Base-by-base conservation (phyloP, 345 rosid species). In the Erysimum cheiranthoides region DNA sequence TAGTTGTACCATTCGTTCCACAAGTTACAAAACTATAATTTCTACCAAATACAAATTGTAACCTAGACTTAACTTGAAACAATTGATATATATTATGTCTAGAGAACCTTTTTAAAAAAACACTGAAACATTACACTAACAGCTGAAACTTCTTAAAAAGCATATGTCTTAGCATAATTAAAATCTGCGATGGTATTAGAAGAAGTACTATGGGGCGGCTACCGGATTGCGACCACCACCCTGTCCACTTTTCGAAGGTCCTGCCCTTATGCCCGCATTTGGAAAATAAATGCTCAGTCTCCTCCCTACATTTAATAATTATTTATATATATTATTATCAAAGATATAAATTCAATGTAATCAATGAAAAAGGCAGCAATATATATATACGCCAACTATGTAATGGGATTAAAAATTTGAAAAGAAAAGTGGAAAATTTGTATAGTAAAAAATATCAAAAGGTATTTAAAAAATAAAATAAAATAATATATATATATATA, bases 301-400 rank as follows among this genome's bases (percentile, higher is more conserved):
- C 40, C 73, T 54, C 25, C 50, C 72, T 67, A 51, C 36, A 35
- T 42, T 60, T 42, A 17, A 62, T 14, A 62, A 42, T 40, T 62
- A 40, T 21, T 10, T 10, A 9, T 6, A 16, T 6, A 21, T 25
- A 21, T 10, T 51, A 10, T 1, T 21, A 21, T 21, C 25, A 21
- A 21, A 53, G 12, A 27, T 53, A 28, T 12, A 50, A 12, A 2
- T 11, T 53, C 9, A 30, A 27, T 12, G 11, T 8, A 53, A 53
- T 27, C 31, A 53, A 52, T 1, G 12, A 53, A 27, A 31, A 49
- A 2, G 5, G 25, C 25, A 17, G 2, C 11, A 47, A 32, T n/a
- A n/a, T n/a, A n/a, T n/a, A n/a, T n/a, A n/a, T n/a, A n/a, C n/a
- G n/a, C 25, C 25, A 21, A 21, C 25, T 21, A 21, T 21, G 25